A percentile compares a stretch with the other conserved stretches of the same genome.
Conservation (phyloP, 2,329 filamentous ascomycete genomes). For the Paraphoma chrysanthemicola region DNA sequence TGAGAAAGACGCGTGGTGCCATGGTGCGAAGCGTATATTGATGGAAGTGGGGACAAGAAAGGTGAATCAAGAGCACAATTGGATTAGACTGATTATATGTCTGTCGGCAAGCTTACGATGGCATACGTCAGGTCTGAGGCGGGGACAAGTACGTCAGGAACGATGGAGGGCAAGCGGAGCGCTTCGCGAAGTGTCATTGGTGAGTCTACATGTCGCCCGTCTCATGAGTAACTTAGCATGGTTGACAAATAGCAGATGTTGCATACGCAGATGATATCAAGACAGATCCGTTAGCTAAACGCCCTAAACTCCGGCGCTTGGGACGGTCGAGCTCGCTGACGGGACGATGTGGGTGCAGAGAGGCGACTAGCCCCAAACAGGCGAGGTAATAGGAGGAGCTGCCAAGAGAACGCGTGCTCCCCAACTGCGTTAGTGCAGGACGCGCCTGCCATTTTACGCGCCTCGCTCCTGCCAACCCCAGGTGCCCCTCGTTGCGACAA, state of each 20-base stretch:
- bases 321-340: neutral
- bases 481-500: conserved; percentile 22
- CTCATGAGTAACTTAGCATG: neutral
- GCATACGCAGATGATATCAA: neutral
- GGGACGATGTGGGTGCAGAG: too few relatives aligned
- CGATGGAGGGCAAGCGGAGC: neutral
- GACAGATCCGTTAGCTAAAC: neutral
- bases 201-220: neutral
- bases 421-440: conserved; percentile 19
- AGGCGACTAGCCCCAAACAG: conserved; percentile 21
- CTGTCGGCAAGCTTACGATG: neutral
- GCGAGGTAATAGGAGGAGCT: conserved; percentile 17
- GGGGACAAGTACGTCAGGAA: neutral
- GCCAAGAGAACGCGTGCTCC: conserved; percentile 20
- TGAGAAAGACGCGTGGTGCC: conserved; percentile 55
- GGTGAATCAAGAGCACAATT: neutral
- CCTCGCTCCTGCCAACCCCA: conserved; percentile 16
- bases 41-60: neutral
- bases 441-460: conserved; percentile 26
- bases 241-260: neutral
- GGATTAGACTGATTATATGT: neutral
- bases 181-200: neutral
- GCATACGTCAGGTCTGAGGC: neutral
- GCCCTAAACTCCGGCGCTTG: neutral
- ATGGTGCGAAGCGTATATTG: conserved; percentile 25